phyloP scores from a whole-genome alignment of 306 rosid genomes.

The Citrullus amarus region DNA sequence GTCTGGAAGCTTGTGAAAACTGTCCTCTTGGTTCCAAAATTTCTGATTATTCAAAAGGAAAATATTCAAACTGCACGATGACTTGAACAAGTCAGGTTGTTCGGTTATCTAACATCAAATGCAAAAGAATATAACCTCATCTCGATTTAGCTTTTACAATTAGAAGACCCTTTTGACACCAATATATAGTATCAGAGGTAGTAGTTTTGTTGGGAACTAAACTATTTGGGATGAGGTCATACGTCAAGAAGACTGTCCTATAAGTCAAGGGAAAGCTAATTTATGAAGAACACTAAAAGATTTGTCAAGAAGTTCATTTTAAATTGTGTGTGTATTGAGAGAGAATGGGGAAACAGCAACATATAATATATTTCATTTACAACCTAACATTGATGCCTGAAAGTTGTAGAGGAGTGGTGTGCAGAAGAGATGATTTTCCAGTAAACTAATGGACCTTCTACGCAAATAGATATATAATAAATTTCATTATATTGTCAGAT shows the following conservation, averaged over 20 bases:
- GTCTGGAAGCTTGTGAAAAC: no score
- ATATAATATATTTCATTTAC: neutral
- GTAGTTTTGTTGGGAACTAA: neutral
- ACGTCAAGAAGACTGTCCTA: neutral
- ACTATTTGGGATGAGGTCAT: no score
- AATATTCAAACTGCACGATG: no score
- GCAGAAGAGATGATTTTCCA: neutral
- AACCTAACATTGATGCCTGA: neutral
- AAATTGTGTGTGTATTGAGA: neutral
- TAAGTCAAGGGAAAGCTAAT: neutral
- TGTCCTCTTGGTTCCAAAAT: neutral
- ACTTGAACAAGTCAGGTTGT: neutral
- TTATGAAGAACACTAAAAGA: neutral
- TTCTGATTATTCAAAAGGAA: no score
- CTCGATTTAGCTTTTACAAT: neutral
- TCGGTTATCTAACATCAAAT: neutral
- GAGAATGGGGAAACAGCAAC: neutral
- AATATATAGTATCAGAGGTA: neutral
- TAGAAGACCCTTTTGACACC: neutral
- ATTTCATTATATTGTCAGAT: neutral
- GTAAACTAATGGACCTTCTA: neutral
- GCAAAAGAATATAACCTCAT: neutral
- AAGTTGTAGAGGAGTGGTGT: neutral
- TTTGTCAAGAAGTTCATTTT: neutral
- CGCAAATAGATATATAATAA: neutral